Conservation (phyloP, 148 eudicot species). For the Rhododendron vialii region DNA sequence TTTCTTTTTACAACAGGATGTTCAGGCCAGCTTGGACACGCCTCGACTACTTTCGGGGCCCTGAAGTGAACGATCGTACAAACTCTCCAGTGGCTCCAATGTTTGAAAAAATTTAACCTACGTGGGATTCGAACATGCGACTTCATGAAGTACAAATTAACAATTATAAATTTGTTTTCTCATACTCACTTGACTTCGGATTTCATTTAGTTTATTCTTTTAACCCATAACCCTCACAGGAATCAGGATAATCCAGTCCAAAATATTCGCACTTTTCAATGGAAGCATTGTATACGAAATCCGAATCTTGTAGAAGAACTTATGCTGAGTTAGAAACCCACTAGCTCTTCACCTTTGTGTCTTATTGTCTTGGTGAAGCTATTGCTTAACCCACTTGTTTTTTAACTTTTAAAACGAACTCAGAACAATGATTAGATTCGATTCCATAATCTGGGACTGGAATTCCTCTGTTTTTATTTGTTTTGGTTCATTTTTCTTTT, state of each 20-base stretch:
- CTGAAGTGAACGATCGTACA: background rate
- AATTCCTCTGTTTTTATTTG: background rate
- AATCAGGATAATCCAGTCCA: background rate
- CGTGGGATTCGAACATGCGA: background rate
- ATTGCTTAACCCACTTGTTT: slow-evolving; percentile 12
- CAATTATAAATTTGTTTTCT: no score
- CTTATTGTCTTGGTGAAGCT: background rate
- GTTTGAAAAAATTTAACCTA: no score
- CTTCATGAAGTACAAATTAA: no score
- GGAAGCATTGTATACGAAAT: background rate
- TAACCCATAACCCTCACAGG: background rate
- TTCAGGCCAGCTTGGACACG: no score
- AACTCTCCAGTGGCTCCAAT: no score
- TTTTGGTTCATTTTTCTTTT: background rate
- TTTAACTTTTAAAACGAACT: background rate
- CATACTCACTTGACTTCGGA: background rate
- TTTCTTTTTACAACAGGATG: no score
- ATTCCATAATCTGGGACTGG: background rate
- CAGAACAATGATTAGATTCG: slow-evolving; percentile 3
- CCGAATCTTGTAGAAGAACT: background rate
- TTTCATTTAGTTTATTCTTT: background rate
- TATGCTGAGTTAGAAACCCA: background rate
- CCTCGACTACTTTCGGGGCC: no score
- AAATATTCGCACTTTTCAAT: background rate
- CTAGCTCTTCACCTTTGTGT: background rate